Evolutionary conservation across 164 flowering plant genomes (phyloP).

Genomic region (Magnolia sinica): DNA sequence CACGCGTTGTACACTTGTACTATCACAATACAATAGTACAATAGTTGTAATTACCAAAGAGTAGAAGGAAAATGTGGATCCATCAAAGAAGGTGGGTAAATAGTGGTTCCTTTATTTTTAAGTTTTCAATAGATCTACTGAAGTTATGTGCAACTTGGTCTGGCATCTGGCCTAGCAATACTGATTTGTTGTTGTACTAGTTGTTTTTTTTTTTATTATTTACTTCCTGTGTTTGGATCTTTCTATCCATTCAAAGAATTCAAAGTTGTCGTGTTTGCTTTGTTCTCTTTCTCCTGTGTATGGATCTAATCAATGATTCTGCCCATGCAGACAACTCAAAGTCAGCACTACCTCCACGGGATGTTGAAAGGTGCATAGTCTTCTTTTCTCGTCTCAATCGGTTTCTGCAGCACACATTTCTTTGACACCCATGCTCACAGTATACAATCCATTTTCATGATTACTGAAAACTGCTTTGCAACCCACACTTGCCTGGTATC

Average conservation of each 20-base stretch:
- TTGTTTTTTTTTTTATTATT: too few species aligned
- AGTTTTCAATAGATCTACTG: neutral
- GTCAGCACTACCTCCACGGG: conserved; percentile 65
- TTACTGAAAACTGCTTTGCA: neutral
- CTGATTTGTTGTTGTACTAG: too few species aligned
- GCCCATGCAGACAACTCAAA: conserved; percentile 54
- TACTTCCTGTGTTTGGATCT: too few species aligned
- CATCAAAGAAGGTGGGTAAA: neutral
- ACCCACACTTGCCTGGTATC: neutral
- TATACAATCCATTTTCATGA: neutral
- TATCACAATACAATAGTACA: neutral
- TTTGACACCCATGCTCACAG: neutral
- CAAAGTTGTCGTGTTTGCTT: neutral
- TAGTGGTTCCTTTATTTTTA: neutral
- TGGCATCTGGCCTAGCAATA: neutral
- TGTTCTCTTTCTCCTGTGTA: neutral
- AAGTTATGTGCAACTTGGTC: neutral
- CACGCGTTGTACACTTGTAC: neutral
- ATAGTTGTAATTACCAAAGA: neutral
- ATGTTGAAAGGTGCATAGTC: conserved; percentile 66
- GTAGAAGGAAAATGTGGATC: neutral
- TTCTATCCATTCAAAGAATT: neutral
- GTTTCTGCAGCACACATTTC: neutral
- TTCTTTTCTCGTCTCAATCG: neutral
- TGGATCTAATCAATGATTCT: conserved; percentile 5